Evolutionary conservation across 768 basidiomycete genomes (phyloP), one percentile per base, ranked within the genome.

Genomic region (Agaricus sinodeliciosus): DNA sequence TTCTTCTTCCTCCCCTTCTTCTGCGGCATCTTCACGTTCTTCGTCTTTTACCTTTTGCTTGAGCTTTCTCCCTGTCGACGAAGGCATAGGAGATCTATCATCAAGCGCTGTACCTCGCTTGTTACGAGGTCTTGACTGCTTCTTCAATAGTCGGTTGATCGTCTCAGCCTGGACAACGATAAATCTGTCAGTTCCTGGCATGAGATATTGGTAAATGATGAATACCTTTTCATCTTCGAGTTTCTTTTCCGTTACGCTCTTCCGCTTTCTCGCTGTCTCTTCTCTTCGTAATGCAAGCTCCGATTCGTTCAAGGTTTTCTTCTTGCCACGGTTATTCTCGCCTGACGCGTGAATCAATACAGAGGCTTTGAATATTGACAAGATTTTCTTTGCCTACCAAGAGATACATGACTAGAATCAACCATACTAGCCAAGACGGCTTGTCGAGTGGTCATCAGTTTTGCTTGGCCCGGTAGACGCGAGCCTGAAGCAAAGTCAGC

Each of bases 101-200:
- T 80, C 79, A 0, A 72, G 72, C 1, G 75, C 77, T 13, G 75
- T 74, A n/a, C 72, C 76, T 9, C 82, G 79, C 58, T 80, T 85
- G 46, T 75, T 79, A 41, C 79, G 77, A 2, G 85, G 75, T 9
- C 84, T 78, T 15, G 84, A 82, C 62, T 90, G 89, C 66, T 92
- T 93, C 65, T 90, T 90, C 47, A 94, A 77, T 12, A 94, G 75
- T 25, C 91, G 84, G 60, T 92, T 92, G 65, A 94, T 93, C 0
- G 91, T 93, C 61, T 93, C 91, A 19, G 82, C 82, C 87, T 91
- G 59, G 28, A 25, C 34, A 49, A 7, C 42, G 15, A 42, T 11
- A 47, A 37, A 27, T 28, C 49, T 43, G 41, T 13, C 28, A 37
- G 22, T 13, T 18, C 36, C 43, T 41, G 25, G 12, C 41, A 41